Evolutionary conservation across 2,329 filamentous ascomycete species (phyloP).

Genomic region (Ambrosiella cleistominuta): DNA sequence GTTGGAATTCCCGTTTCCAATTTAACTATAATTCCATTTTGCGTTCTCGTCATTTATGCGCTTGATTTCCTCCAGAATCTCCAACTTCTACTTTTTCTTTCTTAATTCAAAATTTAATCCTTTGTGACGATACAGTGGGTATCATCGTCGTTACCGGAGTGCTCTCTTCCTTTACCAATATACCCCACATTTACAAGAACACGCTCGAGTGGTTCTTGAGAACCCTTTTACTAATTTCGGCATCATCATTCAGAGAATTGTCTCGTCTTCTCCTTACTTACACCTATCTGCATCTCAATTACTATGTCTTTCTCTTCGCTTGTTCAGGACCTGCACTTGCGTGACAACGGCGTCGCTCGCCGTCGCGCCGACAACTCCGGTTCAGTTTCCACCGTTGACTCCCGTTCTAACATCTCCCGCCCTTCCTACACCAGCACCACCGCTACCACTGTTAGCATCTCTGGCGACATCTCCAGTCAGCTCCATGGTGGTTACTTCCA

Average conservation of each 20-base stretch:
- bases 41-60: not conserved
- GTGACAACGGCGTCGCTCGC: conserved; percentile 30
- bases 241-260: not conserved
- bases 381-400: conserved; percentile 40
- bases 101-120: not conserved
- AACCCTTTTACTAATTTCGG: not conserved
- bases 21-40: no score
- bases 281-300: not conserved
- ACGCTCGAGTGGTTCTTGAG: not conserved
- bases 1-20: no score
- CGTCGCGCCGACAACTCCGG: conserved; percentile 28
- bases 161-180: not conserved
- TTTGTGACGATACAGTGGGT: not conserved
- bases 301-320: conserved; percentile 51
- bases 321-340: conserved; percentile 45
- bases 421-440: conserved; percentile 47
- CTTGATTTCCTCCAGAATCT: not conserved
- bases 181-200: not conserved
- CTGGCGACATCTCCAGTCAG: conserved; percentile 64
- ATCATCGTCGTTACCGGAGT: not conserved
- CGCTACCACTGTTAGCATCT: conserved; percentile 51
- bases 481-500: conserved; percentile 71
- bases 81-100: not conserved
- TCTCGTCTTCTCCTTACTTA: not conserved
- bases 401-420: conserved; percentile 42